Evolutionary conservation across 2,329 filamentous ascomycete genomes (phyloP).

Genomic region (Monilinia laxa): DNA sequence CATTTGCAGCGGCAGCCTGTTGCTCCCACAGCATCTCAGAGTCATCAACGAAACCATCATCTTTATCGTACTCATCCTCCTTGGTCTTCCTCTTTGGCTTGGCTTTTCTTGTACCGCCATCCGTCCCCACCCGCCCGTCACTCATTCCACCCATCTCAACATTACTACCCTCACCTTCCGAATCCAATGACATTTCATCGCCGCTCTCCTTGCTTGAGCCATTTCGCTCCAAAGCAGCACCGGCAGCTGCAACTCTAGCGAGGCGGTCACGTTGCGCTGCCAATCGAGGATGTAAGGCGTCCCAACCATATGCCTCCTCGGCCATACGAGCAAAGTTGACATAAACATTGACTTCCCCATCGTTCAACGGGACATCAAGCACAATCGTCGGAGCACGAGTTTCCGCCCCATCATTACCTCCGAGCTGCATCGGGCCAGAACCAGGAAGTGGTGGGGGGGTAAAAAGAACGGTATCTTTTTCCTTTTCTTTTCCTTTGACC

Average conservation of each 20-base stretch:
- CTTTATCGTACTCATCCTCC: slow-evolving; percentile 80
- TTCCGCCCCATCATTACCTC: slow-evolving; percentile 58
- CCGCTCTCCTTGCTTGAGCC: slow-evolving; percentile 67
- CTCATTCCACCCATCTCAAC: slow-evolving; percentile 78
- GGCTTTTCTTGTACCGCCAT: slow-evolving; percentile 58
- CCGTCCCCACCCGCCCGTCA: slow-evolving; percentile 58
- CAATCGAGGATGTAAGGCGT: slow-evolving; percentile 85
- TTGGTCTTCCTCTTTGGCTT: slow-evolving; percentile 73
- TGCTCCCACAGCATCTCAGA: slow-evolving; percentile 95
- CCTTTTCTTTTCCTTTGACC: slow-evolving; percentile 49
- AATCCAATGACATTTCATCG: slow-evolving; percentile 82
- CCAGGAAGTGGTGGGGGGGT: slow-evolving; percentile 58
- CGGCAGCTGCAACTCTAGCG: slow-evolving; percentile 81
- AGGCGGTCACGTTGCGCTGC: slow-evolving; percentile 87
- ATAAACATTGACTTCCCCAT: slow-evolving; percentile 82
- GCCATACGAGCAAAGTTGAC: slow-evolving; percentile 95
- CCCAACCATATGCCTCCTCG: slow-evolving; percentile 91
- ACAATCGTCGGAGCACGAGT: slow-evolving; percentile 72
- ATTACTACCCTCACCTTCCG: slow-evolving; percentile 73
- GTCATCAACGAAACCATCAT: slow-evolving; percentile 86
- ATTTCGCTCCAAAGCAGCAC: slow-evolving; percentile 78
- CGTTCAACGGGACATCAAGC: slow-evolving; percentile 71
- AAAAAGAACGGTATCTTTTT: slow-evolving; percentile 30
- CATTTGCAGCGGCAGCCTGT: slow-evolving; percentile 87
- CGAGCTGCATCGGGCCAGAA: slow-evolving; percentile 60